phyloP scores from a whole-genome alignment of 208 protist species.

The Acanthamoeba lenticulata region DNA sequence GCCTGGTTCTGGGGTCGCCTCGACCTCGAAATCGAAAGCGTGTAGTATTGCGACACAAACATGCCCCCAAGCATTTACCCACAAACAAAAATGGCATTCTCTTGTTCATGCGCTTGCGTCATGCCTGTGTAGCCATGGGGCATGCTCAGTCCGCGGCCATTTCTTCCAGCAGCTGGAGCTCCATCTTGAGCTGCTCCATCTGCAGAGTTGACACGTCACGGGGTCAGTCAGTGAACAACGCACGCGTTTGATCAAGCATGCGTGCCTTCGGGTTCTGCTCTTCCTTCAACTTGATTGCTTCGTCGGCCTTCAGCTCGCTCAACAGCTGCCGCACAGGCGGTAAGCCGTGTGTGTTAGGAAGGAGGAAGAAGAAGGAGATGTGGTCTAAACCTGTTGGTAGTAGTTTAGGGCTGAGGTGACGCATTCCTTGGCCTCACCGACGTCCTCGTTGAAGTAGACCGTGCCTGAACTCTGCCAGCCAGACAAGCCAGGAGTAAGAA shows the following conservation, averaged over 20 bases:
- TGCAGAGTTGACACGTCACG: neutral
- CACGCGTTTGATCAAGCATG: neutral
- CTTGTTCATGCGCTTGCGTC: too few relatives aligned
- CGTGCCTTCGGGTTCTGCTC: neutral
- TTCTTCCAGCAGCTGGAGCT: neutral
- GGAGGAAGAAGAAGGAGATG: neutral
- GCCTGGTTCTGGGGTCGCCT: neutral
- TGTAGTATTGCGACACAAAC: too few relatives aligned
- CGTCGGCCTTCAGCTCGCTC: neutral
- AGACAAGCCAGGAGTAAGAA: neutral
- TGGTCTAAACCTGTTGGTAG: neutral
- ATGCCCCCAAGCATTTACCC: too few relatives aligned
- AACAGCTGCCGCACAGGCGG: neutral
- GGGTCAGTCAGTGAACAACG: neutral
- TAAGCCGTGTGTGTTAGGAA: too few relatives aligned
- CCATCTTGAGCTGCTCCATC: slow-evolving; percentile 37
- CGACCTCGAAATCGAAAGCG: neutral
- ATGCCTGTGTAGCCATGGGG: too few relatives aligned
- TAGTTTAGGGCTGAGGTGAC: neutral
- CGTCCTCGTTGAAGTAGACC: slow-evolving; percentile 6
- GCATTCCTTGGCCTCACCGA: neutral
- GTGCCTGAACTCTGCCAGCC: neutral
- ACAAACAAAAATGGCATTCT: too few relatives aligned
- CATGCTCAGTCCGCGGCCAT: neutral
- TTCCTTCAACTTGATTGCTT: neutral